These are phyloP conservation scores for Toxicodendron radicans DNA, from an alignment of 345 rosid genomes.

Conservation along the genomic window DNA sequence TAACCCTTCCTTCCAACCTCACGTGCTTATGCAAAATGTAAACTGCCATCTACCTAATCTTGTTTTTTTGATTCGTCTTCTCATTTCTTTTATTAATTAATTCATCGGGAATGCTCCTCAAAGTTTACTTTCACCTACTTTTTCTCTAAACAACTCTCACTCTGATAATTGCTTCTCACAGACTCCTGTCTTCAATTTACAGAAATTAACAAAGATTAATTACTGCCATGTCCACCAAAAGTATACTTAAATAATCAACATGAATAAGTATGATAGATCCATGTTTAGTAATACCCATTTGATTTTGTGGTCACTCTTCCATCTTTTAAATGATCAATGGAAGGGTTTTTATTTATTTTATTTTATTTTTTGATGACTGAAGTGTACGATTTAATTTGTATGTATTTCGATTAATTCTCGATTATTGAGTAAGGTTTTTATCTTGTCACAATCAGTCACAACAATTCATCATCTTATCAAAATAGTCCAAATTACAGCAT, in stretches of 20 bases:
- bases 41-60: constrained; percentile 3
- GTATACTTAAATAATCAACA: no score
- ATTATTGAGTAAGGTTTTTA: no score
- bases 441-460: no score
- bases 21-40: constrained; percentile 15
- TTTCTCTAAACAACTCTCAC: not conserved
- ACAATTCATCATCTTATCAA: no score
- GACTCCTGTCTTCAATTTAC: not conserved
- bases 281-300: no score
- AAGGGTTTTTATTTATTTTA: no score
- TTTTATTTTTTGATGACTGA: no score
- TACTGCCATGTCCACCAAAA: no score
- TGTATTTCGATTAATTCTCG: no score
- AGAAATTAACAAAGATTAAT: no score
- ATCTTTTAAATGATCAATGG: not conserved
- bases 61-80: not conserved
- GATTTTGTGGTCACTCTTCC: not conserved
- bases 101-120: constrained; percentile 30
- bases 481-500: not conserved
- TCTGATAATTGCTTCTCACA: not conserved
- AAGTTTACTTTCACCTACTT: constrained; percentile 23
- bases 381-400: no score
- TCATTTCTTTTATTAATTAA: not conserved
- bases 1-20: not conserved
- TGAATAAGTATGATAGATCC: no score